These are phyloP conservation scores for Ophiocordyceps robertsii DNA, from an alignment of 2,329 filamentous ascomycete genomes.

Conservation along the genomic window DNA sequence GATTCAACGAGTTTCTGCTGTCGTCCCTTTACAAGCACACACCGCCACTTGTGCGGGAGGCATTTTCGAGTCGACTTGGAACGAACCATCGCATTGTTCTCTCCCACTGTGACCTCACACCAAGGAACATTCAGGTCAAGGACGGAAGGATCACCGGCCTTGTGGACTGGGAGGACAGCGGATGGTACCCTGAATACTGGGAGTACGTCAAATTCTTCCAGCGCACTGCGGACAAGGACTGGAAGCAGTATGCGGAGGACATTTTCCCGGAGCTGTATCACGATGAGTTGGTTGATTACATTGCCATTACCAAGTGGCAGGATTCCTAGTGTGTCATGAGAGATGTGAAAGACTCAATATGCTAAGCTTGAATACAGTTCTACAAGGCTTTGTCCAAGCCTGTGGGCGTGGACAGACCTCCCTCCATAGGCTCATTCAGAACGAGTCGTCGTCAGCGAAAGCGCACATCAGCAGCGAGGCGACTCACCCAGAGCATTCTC, in stretches of 20 bases:
- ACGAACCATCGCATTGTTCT: constrained; percentile 24
- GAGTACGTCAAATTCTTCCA: constrained; percentile 20
- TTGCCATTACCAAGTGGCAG: constrained; percentile 10
- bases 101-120: constrained; percentile 35
- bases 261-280: constrained; percentile 13
- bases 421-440: neutral
- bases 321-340: constrained; percentile 3
- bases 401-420: neutral
- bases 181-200: constrained; percentile 32
- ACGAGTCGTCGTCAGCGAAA: neutral
- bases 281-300: constrained; percentile 12
- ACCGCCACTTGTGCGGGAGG: constrained; percentile 7
- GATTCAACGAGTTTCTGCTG: constrained; percentile 13
- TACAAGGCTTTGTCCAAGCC: neutral
- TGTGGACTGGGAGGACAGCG: constrained; percentile 32
- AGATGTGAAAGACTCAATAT: no score
- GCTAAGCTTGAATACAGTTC: no score
- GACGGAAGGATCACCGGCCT: constrained; percentile 25
- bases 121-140: constrained; percentile 27
- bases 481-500: neutral
- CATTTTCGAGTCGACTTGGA: constrained; percentile 10
- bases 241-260: constrained; percentile 9
- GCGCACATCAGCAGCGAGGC: neutral
- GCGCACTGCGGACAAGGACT: constrained; percentile 7
- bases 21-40: constrained; percentile 4